Conservation (phyloP, 1,139 yeast genomes). For the Yamadazyma atlantica region DNA sequence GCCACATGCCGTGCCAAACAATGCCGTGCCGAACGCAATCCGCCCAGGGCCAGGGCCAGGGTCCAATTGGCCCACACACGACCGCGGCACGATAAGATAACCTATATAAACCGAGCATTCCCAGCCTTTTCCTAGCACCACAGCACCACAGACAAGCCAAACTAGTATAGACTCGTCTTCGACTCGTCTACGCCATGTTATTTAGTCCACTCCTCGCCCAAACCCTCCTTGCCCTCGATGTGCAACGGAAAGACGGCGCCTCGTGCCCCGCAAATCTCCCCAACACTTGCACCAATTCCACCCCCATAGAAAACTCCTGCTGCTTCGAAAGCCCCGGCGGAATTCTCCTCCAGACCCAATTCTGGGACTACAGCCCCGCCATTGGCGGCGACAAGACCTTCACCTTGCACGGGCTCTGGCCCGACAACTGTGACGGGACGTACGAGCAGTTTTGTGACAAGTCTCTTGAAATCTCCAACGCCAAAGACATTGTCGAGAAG, state of each 20-base stretch:
- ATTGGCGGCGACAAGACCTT: conserved; percentile 79
- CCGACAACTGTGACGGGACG: conserved; percentile 45
- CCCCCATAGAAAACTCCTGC: conserved; percentile 53
- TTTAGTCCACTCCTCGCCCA: background rate
- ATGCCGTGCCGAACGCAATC: background rate
- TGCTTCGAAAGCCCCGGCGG: conserved; percentile 87
- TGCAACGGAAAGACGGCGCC: background rate
- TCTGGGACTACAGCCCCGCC: conserved; percentile 91
- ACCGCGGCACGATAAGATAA: background rate
- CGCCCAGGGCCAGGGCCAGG: background rate
- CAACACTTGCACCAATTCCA: conserved; percentile 52
- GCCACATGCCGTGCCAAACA: too few species aligned
- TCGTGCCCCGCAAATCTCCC: conserved; percentile 69
- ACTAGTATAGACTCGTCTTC: too few species aligned
- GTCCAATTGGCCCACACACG: background rate
- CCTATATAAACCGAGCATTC: too few species aligned
- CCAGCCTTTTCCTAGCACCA: too few species aligned
- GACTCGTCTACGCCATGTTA: background rate
- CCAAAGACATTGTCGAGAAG: conserved; percentile 52
- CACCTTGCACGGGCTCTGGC: conserved; percentile 62
- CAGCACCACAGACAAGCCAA: too few species aligned
- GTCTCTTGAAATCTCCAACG: conserved; percentile 52
- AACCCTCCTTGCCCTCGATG: background rate
- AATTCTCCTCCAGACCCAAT: conserved; percentile 79
- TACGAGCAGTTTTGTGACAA: conserved; percentile 66